phyloP scores from a whole-genome alignment of 371 early-diverging fungal species.

The Gilbertella persicaria region DNA sequence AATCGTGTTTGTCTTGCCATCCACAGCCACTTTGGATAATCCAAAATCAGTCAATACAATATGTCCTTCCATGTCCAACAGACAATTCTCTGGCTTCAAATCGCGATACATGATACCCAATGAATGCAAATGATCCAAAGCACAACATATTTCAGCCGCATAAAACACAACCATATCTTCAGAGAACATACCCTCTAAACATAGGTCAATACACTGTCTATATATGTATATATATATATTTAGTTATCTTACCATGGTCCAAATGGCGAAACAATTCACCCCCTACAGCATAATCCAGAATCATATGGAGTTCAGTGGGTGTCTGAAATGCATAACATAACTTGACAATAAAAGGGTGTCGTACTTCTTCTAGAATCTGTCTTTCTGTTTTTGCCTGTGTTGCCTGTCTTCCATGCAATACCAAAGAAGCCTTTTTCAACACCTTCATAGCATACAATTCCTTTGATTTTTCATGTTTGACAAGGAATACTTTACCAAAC shows the following conservation, averaged over 20 bases:
- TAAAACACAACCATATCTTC: constrained; percentile 82
- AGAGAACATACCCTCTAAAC: constrained; percentile 78
- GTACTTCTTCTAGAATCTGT: constrained; percentile 74
- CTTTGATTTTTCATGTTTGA: constrained; percentile 63
- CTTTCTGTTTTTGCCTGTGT: constrained; percentile 78
- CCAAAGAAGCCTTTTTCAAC: constrained; percentile 82
- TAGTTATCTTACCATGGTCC: constrained; percentile 64
- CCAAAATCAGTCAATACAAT: constrained; percentile 94
- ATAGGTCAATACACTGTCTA: background rate
- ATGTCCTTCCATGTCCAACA: constrained; percentile 79
- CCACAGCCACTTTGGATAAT: constrained; percentile 80
- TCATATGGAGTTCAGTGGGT: constrained; percentile 82
- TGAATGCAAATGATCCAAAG: constrained; percentile 87
- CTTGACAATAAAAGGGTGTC: constrained; percentile 95
- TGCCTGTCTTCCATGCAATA: constrained; percentile 70
- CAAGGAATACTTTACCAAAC: constrained; percentile 83
- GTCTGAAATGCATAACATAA: constrained; percentile 96
- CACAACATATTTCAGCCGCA: constrained; percentile 84
- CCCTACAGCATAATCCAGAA: constrained; percentile 97
- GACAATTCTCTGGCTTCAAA: constrained; percentile 90
- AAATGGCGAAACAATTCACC: constrained; percentile 99
- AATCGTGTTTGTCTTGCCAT: constrained; percentile 69
- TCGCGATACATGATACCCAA: constrained; percentile 89
- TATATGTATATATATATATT: background rate
- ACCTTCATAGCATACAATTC: constrained; percentile 93